A percentile compares a stretch with the other conserved stretches of the same genome.
phyloP scores from a whole-genome alignment of 1,139 yeast genomes.

The Suhomyces taliae region DNA sequence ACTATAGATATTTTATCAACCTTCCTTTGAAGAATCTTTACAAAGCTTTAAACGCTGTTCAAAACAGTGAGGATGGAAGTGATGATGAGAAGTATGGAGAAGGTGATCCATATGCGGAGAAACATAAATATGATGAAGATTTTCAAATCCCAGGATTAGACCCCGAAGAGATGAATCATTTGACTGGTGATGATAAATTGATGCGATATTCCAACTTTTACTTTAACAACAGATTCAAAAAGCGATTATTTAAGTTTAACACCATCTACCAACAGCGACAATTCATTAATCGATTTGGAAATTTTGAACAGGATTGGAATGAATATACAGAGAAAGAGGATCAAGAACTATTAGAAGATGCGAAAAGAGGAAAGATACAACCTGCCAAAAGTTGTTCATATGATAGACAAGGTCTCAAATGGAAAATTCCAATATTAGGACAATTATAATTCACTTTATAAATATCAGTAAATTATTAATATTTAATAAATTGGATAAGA shows the following conservation, averaged over 20 bases:
- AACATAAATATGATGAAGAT: conserved; percentile 25
- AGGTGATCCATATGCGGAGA: conserved; percentile 32
- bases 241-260: conserved; percentile 45
- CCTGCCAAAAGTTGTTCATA: conserved; percentile 26
- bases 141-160: conserved; percentile 4
- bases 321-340: conserved; percentile 9
- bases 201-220: conserved; percentile 35
- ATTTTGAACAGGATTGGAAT: conserved; percentile 39
- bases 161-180: conserved; percentile 16
- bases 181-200: conserved; percentile 1
- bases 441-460: conserved; percentile 25
- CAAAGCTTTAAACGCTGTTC: conserved; percentile 40
- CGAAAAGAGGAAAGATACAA: conserved; percentile 12
- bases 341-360: background rate
- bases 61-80: conserved; percentile 21
- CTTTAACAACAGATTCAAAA: conserved; percentile 34
- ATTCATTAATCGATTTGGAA: conserved; percentile 47
- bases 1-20: conserved; percentile 43
- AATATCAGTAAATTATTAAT: too few species aligned
- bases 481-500: too few species aligned
- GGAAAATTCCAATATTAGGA: conserved; percentile 53
- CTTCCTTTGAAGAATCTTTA: conserved; percentile 45
- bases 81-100: conserved; percentile 26
- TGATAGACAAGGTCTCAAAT: conserved; percentile 46
- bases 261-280: conserved; percentile 50